phyloP scores from a whole-genome alignment of 257 asterid genomes.

The Echium plantagineum region DNA sequence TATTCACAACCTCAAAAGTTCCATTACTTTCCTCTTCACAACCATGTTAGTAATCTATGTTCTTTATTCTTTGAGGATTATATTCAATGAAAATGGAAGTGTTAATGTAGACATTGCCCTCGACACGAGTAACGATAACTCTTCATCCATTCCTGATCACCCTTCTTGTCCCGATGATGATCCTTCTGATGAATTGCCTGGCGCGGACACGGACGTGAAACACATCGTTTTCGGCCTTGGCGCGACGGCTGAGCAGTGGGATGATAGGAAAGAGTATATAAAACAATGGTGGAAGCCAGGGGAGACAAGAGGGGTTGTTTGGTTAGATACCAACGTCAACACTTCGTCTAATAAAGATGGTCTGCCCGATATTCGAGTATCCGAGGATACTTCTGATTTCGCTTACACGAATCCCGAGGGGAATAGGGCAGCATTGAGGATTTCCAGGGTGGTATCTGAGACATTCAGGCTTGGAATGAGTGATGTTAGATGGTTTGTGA shows the following conservation, averaged over 20 bases:
- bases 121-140: not conserved
- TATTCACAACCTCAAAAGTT: slow-evolving; percentile 24
- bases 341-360: slow-evolving; percentile 17
- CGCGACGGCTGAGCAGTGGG: slow-evolving; percentile 52
- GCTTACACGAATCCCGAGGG: slow-evolving; percentile 58
- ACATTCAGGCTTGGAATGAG: slow-evolving; percentile 50
- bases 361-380: slow-evolving; percentile 43
- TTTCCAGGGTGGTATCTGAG: slow-evolving; percentile 70
- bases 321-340: slow-evolving; percentile 40
- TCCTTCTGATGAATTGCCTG: not conserved
- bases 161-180: not conserved
- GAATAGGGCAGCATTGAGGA: slow-evolving; percentile 54
- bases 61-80: slow-evolving; percentile 41
- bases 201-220: slow-evolving; percentile 22
- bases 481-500: slow-evolving; percentile 72
- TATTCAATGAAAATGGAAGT: slow-evolving; percentile 27
- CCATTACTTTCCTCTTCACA: slow-evolving; percentile 31
- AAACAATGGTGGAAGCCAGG: slow-evolving; percentile 67
- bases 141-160: not conserved
- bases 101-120: slow-evolving; percentile 13
- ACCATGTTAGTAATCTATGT: slow-evolving; percentile 26
- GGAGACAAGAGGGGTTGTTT: slow-evolving; percentile 67
- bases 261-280: slow-evolving; percentile 49
- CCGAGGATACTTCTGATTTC: slow-evolving; percentile 40
- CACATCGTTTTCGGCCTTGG: slow-evolving; percentile 61